Base-by-base conservation (phyloP, 768 basidiomycete genomes). In the Chalciporus pseudorubinellus region DNA sequence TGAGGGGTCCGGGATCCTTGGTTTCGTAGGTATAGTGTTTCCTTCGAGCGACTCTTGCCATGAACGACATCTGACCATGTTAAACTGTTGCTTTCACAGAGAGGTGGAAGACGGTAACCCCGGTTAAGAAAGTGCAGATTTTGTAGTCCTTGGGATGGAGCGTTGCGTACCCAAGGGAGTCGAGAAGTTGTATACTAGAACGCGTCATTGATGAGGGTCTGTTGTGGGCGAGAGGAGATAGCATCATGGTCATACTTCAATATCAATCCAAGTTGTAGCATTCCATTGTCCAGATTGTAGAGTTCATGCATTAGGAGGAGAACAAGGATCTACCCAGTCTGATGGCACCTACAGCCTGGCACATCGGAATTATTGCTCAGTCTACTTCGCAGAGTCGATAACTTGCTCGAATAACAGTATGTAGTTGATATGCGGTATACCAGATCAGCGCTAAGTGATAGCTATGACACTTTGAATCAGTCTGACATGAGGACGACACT, bases 81-180 rank as follows among this genome's bases (percentile, higher is more conserved):
- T 10, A 21, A 39, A 8, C 14, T 10, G 13, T 29, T 38, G 21
- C 4, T 20, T 26, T 40, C 24, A 18, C 29, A 67, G 65, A 65
- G 33, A 66, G 51, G 50, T 66, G 63, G 65, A 65, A 55, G 36
- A 52, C 59, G 6, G 14, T 58, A 38, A 39, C 44, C 6, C 56
- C 65, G 1, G 52, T 54, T 18, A 62, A 55, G 50, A 57, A 24
- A 39, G 57, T 65, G 20, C 58, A 60, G 39, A 60, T 62, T 26
- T 46, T 52, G 41, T 47, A 55, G 18, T n/a, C n/a, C 13, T 8
- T 33, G 31, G 26, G 26, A 9, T 28, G 4, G 26, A 9, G 9
- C 26, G 26, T 5, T 28, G 10, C 6, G 7, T 26, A 6, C 26
- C 1, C 5, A 6, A 7, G 29, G 29, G 29, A 31, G 29, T 13